These are phyloP conservation scores for Mediolabrus comicus DNA, from an alignment of 108 stramenopile species.

Conservation along the genomic window DNA sequence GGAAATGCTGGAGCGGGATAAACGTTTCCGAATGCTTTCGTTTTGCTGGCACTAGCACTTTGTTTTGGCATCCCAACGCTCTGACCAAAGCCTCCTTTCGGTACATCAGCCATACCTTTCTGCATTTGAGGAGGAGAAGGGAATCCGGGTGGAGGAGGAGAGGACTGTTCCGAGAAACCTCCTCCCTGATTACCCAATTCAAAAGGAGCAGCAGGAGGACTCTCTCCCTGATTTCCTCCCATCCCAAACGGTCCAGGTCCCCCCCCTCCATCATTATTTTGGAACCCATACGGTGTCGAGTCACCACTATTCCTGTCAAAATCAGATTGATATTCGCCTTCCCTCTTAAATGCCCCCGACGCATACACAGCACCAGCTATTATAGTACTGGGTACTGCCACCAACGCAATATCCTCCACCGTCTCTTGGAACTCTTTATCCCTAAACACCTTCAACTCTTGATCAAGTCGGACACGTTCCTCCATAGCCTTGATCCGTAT, in stretches of 20 bases:
- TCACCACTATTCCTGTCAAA: background rate
- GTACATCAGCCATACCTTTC: too few relatives aligned
- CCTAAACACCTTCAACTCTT: background rate
- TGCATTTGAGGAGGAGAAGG: background rate
- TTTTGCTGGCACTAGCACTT: background rate
- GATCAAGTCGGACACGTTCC: background rate
- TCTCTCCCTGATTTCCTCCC: background rate
- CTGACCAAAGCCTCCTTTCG: background rate
- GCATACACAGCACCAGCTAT: background rate
- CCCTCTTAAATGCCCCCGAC: background rate
- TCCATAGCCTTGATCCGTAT: background rate
- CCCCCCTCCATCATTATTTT: background rate
- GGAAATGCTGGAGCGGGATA: background rate
- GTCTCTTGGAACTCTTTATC: background rate
- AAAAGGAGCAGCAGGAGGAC: background rate
- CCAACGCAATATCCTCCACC: slow-evolving; percentile 1
- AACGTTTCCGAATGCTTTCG: background rate
- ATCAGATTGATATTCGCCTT: background rate
- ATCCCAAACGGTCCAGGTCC: background rate
- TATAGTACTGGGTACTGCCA: background rate
- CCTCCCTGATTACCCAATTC: background rate
- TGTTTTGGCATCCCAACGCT: background rate
- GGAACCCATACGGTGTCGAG: background rate
- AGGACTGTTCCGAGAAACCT: background rate
- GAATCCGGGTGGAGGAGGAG: too few relatives aligned